These are phyloP conservation scores for Nemania sp. DNA, from an alignment of 2,329 filamentous ascomycete species.

Conservation along the genomic window DNA sequence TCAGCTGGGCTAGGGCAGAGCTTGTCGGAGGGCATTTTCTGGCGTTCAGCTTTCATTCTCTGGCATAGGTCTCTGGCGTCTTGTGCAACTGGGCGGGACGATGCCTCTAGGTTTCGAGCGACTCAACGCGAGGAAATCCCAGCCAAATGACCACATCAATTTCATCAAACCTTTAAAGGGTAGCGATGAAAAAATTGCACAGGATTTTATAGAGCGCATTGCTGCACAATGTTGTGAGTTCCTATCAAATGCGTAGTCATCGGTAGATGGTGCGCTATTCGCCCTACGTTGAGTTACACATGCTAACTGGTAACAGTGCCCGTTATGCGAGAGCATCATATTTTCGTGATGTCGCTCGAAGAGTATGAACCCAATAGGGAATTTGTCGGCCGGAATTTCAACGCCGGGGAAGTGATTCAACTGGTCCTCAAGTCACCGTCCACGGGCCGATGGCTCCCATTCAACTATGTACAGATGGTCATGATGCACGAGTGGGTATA, in stretches of 20 bases:
- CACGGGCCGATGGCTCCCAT: constrained; percentile 74
- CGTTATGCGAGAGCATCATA: constrained; percentile 67
- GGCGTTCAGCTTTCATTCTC: not conserved
- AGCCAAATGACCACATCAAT: constrained; percentile 76
- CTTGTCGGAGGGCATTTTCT: too few species aligned
- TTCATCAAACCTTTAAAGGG: constrained; percentile 83
- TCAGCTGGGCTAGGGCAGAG: not conserved
- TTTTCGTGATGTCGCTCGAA: constrained; percentile 72
- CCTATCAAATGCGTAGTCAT: not conserved
- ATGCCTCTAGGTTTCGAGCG: constrained; percentile 82
- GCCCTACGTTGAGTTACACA: not conserved
- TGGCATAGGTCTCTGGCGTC: not conserved
- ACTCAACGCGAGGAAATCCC: constrained; percentile 73
- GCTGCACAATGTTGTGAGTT: constrained; percentile 74
- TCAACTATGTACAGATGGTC: constrained; percentile 86
- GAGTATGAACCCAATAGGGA: constrained; percentile 81
- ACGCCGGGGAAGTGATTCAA: constrained; percentile 84
- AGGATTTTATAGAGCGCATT: constrained; percentile 74
- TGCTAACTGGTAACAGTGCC: constrained; percentile 53
- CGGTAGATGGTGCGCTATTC: not conserved
- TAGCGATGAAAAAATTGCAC: constrained; percentile 62
- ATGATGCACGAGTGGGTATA: constrained; percentile 79
- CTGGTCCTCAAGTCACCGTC: constrained; percentile 72
- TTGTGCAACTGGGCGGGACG: constrained; percentile 10
- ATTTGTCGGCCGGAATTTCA: constrained; percentile 89